Evolutionary conservation across 2,329 filamentous ascomycete genomes (phyloP), one percentile per base, ranked within the genome.

Genomic region (Aspergillus felis): DNA sequence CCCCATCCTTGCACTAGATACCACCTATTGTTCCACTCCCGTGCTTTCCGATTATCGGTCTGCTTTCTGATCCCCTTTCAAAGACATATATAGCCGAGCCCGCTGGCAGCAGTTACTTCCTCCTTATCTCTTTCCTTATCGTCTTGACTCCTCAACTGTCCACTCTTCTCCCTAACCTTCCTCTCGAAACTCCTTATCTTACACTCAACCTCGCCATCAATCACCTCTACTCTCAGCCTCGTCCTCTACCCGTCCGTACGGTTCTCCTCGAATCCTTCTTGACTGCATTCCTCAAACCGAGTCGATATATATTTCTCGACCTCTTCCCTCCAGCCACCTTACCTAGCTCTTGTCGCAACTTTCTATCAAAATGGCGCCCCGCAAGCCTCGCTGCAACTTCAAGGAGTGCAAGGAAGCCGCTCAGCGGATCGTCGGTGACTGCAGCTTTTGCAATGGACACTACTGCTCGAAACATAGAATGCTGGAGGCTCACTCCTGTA

Each of bases 381-480:
- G 85, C 48, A 76, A 87, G 65, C 84, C 84, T 61, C 87, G 90
- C 68, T 97, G 94, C 82, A 88, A 83, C 64, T 92, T 90, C 80
- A 92, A 93, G 78, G 87, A 92, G 66, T 97, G 94, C 86, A 91
- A 87, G 73, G 87, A 91, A 67, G 84, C 85, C 29, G 92, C 92
- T 17, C 92, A 97, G 76, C 88, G 91, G 64, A 97, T 99, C 70
- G 90, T 97, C 58, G 94, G 94, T 55, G 93, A 97, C 80, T 99
- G 94, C 78, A 88, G 87, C 60, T 97, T 97, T 82, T 99, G 94
- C 81, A 82, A 88, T 56, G 92, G 92, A 49, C 90, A 95, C 74
- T 97, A 91, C 81, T 99, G 94, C 78, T 91, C 91, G 68, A 96
- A 92, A 80, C 94, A 99, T 78, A 85, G 94, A 56, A 84, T 97